These are phyloP conservation scores for Daldinia childiae DNA, from an alignment of 495 filamentous ascomycete species.

Conservation along the genomic window DNA sequence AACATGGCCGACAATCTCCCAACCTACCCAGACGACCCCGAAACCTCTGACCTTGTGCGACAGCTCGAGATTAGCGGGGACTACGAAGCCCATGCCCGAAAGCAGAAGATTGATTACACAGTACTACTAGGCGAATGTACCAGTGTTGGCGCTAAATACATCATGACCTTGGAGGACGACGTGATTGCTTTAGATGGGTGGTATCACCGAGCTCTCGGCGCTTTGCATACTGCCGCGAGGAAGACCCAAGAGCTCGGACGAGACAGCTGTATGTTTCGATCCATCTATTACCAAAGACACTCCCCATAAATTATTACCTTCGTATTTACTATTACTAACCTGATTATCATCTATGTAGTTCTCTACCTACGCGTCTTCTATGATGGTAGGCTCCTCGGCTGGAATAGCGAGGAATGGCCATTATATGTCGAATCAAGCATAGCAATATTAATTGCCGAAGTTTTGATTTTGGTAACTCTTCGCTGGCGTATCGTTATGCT, in stretches of 20 bases:
- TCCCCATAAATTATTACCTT: neutral
- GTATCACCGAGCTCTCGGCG: constrained; percentile 57
- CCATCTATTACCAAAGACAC: too few relatives aligned
- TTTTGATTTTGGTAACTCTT: constrained; percentile 15
- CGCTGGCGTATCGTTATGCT: constrained; percentile 10
- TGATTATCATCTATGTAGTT: constrained; percentile 21
- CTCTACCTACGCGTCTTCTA: constrained; percentile 67
- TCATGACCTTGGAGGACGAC: constrained; percentile 66
- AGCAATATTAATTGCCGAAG: constrained; percentile 26
- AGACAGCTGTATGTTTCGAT: constrained; percentile 42
- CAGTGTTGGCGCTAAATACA: constrained; percentile 55
- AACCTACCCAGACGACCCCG: constrained; percentile 48
- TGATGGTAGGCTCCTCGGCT: constrained; percentile 63
- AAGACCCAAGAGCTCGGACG: constrained; percentile 42
- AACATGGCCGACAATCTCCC: constrained; percentile 57
- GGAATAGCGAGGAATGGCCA: constrained; percentile 64
- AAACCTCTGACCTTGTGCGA: constrained; percentile 37
- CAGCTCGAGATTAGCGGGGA: constrained; percentile 44
- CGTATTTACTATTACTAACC: constrained; percentile 1
- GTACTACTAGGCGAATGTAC: constrained; percentile 59
- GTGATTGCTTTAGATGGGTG: constrained; percentile 61
- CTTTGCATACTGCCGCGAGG: constrained; percentile 47
- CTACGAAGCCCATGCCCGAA: constrained; percentile 44
- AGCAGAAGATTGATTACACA: constrained; percentile 62
- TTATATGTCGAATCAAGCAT: constrained; percentile 53